These are phyloP conservation scores for Rosa hybrid DNA, from an alignment of 331 rosid species.

Conservation along the genomic window DNA sequence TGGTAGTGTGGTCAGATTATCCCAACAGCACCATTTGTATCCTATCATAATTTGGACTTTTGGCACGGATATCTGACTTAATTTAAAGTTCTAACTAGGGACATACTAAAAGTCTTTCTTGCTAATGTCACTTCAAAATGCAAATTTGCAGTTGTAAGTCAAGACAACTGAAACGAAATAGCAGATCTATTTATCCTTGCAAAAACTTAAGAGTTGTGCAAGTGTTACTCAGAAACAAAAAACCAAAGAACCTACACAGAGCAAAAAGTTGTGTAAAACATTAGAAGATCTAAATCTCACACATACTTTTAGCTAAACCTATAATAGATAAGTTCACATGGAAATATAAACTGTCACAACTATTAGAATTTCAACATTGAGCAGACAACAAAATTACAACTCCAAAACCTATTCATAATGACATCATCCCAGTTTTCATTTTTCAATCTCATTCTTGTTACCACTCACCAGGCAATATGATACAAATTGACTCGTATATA, in stretches of 20 bases:
- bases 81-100: neutral
- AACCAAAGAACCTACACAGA: neutral
- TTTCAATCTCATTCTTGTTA: neutral
- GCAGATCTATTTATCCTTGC: neutral
- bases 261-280: neutral
- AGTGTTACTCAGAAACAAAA: neutral
- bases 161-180: neutral
- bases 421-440: neutral
- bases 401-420: neutral
- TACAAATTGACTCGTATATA: neutral
- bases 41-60: neutral
- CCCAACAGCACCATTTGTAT: neutral
- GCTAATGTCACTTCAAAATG: neutral
- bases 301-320: neutral
- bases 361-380: neutral
- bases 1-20: neutral
- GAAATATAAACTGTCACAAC: neutral
- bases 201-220: neutral
- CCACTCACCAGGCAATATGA: neutral
- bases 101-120: neutral
- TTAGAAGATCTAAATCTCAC: neutral
- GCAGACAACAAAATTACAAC: neutral
- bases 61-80: neutral
- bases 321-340: neutral
- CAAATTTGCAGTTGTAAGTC: neutral